Conservation (phyloP, 148 eudicot species). For the Suaeda aralocaspica region DNA sequence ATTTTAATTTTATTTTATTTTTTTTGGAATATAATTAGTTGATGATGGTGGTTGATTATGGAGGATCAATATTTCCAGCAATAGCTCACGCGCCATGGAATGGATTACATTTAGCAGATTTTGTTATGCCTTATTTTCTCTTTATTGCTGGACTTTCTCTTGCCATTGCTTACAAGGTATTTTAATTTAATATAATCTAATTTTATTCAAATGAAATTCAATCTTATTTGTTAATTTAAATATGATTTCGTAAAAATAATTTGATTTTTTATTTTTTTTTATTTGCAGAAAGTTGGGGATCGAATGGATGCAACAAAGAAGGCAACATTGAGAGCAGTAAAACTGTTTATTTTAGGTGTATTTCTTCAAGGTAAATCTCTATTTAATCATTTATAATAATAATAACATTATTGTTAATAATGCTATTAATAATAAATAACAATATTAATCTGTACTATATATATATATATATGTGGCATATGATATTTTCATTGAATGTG, state of each 20-base stretch:
- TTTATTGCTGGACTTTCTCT: constrained; percentile 79
- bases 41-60: constrained; percentile 87
- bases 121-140: constrained; percentile 91
- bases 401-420: too few relatives aligned
- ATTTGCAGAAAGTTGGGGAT: constrained; percentile 56
- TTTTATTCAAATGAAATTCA: not conserved
- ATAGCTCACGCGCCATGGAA: constrained; percentile 86
- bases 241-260: not conserved
- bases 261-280: not conserved
- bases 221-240: not conserved
- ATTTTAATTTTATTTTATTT: too few relatives aligned
- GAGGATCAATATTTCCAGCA: constrained; percentile 60
- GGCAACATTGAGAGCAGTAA: constrained; percentile 43
- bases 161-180: constrained; percentile 74
- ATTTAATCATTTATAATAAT: too few relatives aligned
- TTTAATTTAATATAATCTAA: not conserved
- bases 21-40: constrained; percentile 36
- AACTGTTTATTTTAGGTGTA: constrained; percentile 73
- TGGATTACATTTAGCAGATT: constrained; percentile 80
- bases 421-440: too few relatives aligned
- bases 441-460: too few relatives aligned
- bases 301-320: constrained; percentile 62
- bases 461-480: too few relatives aligned
- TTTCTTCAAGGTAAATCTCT: constrained; percentile 61
- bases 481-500: too few relatives aligned